Base-by-base conservation (phyloP, 129 eudicot genomes). In the Flaveria trinervia region DNA sequence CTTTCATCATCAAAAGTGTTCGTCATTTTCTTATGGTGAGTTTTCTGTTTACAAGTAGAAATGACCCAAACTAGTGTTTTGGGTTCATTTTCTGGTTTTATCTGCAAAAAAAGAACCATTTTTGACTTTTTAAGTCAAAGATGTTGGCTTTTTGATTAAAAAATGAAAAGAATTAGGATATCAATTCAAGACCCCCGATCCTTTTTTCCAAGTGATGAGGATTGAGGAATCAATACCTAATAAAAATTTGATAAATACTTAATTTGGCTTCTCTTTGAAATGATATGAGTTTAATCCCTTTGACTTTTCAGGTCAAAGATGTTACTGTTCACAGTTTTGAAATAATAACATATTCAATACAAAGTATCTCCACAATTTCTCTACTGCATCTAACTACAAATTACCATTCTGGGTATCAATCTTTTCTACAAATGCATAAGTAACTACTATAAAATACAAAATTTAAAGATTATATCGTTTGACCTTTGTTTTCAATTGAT, bases 401-500 rank as follows among this genome's bases (percentile, higher is more conserved):
- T 61, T 25, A 23, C 23, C 20, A 45, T 45, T 61, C 5, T 13
- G 72, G 71, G 12, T 64, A 26, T 61, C 18, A 45, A 46, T 45
- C 23, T 18, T 75, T 48, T 64, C 20, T 2, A 48, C 65, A 64
- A 11, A 45, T 3, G 52, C 22, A 36, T 4, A 41, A 73, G 5
- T 2, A 22, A 1, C 14, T 14, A 2, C 10, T 55, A 7, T 2
- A 0, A 11, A n/a, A 55, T 13, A 7, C 28, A n/a, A 25, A 7
- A 23, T 4, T 43, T 57, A 44, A 75, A 48, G 39, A 46, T 20
- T 5, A 48, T 39, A 26, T 11, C 5, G 26, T 52, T 50, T 79
- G 82, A 61, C 20, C 18, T 70, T 33, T 70, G 69, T 60, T 68
- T 25, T 77, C 68, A 56, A 62, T 33, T 44, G 55, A 48, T 20